Evolutionary conservation across 75 land plant genomes (phyloP), one percentile per base, ranked within the genome.

Genomic region (Pinus taeda): DNA sequence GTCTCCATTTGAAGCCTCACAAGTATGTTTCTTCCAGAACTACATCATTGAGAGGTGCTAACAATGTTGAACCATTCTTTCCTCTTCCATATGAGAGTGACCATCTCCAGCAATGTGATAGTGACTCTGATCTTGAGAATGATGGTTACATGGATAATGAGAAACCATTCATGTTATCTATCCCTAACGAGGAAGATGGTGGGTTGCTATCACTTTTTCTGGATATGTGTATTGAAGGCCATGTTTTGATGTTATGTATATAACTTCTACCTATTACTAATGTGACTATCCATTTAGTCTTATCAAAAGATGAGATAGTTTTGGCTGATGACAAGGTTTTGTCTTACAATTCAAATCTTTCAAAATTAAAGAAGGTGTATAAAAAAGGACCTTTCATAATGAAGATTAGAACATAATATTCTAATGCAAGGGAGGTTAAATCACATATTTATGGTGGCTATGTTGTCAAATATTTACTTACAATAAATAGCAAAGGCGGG

Each of bases 321-420:
- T 33, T 33, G 33, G 33, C 1, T 33, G 33, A 33, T 33, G 33
- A 33, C 33, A 33, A 33, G 33, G 33, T 33, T 33, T 33, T 33
- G 33, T 33, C 33, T 33, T 33, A 33, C 33, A 33, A 33, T 33
- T 33, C 33, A 33, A 1, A 33, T 33, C 33, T 33, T 33, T 33
- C 1, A 1, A 0, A 33, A 33, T 33, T 33, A 33, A 33, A 1
- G 33, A 33, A 33, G 33, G 33, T 1, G 1, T 33, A 33, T 33
- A 33, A 33, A 33, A 33, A 33, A 0, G 33, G 33, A 33, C 1
- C 33, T 33, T 1, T 33, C 1, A 1, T 0, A 0, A 33, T 97
- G 69, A 97, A 94, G 75, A 94, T 94, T 33, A 97, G 92, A 84
- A 81, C 98, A 73, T 95, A 97, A 70, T 97, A 97, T 83, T 82